These are phyloP conservation scores for Ophiorrhiza pumila DNA, from an alignment of 257 asterid species.

Conservation along the genomic window DNA sequence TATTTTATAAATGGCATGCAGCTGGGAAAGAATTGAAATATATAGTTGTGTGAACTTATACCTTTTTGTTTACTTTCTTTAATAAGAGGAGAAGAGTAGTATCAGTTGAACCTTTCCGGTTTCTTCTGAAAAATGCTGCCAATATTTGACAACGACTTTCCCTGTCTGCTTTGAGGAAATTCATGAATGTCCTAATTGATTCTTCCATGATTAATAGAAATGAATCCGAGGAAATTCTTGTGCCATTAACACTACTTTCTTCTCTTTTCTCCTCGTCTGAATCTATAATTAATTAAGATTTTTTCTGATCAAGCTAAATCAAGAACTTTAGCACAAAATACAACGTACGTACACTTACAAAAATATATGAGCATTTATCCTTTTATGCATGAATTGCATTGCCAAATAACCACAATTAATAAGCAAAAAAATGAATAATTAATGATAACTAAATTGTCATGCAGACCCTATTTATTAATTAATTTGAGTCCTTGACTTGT, in stretches of 20 bases:
- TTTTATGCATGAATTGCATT: no score
- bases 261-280: slow-evolving; percentile 53
- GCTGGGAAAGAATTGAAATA: no score
- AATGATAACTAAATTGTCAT: no score
- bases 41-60: no score
- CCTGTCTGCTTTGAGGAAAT: slow-evolving; percentile 77
- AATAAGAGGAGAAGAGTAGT: slow-evolving; percentile 59
- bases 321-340: no score
- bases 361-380: no score
- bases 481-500: background rate
- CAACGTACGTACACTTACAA: no score
- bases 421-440: no score
- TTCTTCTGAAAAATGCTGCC: slow-evolving; percentile 56
- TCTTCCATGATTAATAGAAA: slow-evolving; percentile 72
- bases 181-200: slow-evolving; percentile 75
- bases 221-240: slow-evolving; percentile 78
- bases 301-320: background rate
- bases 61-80: slow-evolving; percentile 75
- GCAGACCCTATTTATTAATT: background rate
- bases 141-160: slow-evolving; percentile 52
- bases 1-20: no score
- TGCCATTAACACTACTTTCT: slow-evolving; percentile 37
- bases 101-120: slow-evolving; percentile 52
- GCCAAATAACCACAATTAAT: no score
- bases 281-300: slow-evolving; percentile 31